Conservation (phyloP, 257 asterid genomes). For the Marsdenia floribunda region DNA sequence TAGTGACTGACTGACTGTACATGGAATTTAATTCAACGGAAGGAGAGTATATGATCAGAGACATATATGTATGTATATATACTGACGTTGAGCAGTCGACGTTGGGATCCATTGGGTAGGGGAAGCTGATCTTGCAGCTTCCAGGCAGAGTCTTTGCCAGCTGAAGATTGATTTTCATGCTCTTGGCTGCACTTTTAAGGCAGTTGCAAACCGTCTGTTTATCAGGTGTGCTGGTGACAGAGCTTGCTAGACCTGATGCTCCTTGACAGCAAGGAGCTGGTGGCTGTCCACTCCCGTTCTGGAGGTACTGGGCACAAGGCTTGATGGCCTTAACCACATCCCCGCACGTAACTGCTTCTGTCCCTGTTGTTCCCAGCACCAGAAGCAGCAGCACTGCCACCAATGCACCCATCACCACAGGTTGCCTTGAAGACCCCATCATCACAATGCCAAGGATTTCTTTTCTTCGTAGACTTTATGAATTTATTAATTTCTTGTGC, state of each 20-base stretch:
- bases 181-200: constrained; percentile 48
- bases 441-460: not conserved
- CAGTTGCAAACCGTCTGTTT: constrained; percentile 58
- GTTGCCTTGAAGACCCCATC: constrained; percentile 25
- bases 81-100: constrained; percentile 58
- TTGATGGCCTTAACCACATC: constrained; percentile 40
- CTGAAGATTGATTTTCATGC: constrained; percentile 24
- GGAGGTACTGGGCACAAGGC: constrained; percentile 51
- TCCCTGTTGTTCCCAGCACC: constrained; percentile 10
- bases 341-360: constrained; percentile 43
- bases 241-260: constrained; percentile 33
- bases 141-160: constrained; percentile 46
- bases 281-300: constrained; percentile 52
- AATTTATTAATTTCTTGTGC: too few relatives aligned
- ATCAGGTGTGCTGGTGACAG: constrained; percentile 39
- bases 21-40: too few relatives aligned
- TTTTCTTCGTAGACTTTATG: not conserved
- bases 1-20: too few relatives aligned
- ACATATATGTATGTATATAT: not conserved
- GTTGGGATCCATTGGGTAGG: constrained; percentile 40
- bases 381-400: too few relatives aligned
- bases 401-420: not conserved
- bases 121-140: constrained; percentile 47
- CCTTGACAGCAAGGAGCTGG: constrained; percentile 55
- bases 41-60: too few relatives aligned